Conservation (phyloP, 2,329 filamentous ascomycete species). For the Pseudogymnoascus sp. region DNA sequence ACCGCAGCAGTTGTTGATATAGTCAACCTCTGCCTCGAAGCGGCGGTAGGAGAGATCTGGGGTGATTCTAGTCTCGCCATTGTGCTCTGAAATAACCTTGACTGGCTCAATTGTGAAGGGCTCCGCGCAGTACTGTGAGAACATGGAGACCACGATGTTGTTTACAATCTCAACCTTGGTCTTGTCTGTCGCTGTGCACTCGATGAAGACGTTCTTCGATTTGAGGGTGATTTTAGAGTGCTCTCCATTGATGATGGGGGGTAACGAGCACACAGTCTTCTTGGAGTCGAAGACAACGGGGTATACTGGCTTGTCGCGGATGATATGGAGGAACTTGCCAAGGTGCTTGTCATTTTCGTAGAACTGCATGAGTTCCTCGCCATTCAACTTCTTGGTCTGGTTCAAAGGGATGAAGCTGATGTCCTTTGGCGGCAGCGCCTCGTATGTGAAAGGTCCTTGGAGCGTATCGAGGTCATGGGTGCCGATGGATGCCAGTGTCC, state of each 20-base stretch:
- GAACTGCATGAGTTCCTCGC: conserved; percentile 82
- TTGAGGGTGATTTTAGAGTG: conserved; percentile 92
- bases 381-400: conserved; percentile 82
- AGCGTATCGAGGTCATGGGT: conserved; percentile 94
- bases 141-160: conserved; percentile 96
- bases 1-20: conserved; percentile 89
- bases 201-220: conserved; percentile 92
- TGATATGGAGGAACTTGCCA: conserved; percentile 85
- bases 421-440: conserved; percentile 82
- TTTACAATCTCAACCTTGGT: conserved; percentile 95
- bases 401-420: conserved; percentile 89
- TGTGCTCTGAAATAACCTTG: conserved; percentile 86
- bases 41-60: conserved; percentile 72
- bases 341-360: conserved; percentile 94
- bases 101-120: conserved; percentile 91
- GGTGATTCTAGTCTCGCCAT: conserved; percentile 70
- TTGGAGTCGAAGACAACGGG: conserved; percentile 92
- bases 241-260: conserved; percentile 95
- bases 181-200: conserved; percentile 90
- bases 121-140: conserved; percentile 82
- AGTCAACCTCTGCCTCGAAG: conserved; percentile 78
- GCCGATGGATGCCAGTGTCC: conserved; percentile 92
- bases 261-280: conserved; percentile 79
- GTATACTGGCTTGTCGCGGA: conserved; percentile 87
- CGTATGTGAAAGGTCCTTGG: conserved; percentile 92